Percentiles rank a stretch among this genome's conserved stretches.
These are phyloP conservation scores for Epicoccum nigrum DNA, from an alignment of 2,329 filamentous ascomycete species.

Conservation along the genomic window DNA sequence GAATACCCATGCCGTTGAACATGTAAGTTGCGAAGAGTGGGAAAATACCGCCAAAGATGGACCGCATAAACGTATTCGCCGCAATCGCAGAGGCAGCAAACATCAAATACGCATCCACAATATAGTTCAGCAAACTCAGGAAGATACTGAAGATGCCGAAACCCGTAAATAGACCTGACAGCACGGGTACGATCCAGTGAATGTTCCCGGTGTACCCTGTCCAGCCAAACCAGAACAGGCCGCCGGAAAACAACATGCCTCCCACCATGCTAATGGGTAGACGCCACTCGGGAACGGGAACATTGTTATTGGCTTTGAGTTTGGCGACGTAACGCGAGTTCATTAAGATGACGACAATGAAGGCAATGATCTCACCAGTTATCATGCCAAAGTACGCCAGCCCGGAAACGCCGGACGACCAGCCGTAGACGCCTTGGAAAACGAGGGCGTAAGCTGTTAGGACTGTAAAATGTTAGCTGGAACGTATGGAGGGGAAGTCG, in stretches of 20 bases:
- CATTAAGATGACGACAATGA: conserved; percentile 65
- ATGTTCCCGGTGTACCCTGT: conserved; percentile 50
- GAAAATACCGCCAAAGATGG: conserved; percentile 57
- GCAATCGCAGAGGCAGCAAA: conserved; percentile 62
- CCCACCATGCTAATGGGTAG: conserved; percentile 61
- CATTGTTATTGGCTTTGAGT: conserved; percentile 54
- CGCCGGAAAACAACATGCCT: conserved; percentile 52
- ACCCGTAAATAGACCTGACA: conserved; percentile 60
- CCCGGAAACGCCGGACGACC: conserved; percentile 72
- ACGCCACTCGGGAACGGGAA: conserved; percentile 64
- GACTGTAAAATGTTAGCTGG: conserved; percentile 54
- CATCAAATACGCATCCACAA: conserved; percentile 66
- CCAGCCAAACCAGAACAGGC: conserved; percentile 37
- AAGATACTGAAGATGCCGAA: conserved; percentile 66
- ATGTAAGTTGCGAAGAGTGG: conserved; percentile 63
- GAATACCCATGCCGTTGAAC: conserved; percentile 60
- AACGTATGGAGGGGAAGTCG: background rate
- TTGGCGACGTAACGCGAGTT: conserved; percentile 67
- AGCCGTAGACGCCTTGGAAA: conserved; percentile 73
- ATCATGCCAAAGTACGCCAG: conserved; percentile 89
- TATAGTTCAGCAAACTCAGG: conserved; percentile 63
- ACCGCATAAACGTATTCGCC: conserved; percentile 61
- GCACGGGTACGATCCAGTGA: conserved; percentile 49
- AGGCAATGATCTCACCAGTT: conserved; percentile 71
- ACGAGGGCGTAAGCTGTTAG: conserved; percentile 84